These are phyloP conservation scores for Thelonectria rubi DNA, from an alignment of 2,329 filamentous ascomycete genomes.

Conservation along the genomic window DNA sequence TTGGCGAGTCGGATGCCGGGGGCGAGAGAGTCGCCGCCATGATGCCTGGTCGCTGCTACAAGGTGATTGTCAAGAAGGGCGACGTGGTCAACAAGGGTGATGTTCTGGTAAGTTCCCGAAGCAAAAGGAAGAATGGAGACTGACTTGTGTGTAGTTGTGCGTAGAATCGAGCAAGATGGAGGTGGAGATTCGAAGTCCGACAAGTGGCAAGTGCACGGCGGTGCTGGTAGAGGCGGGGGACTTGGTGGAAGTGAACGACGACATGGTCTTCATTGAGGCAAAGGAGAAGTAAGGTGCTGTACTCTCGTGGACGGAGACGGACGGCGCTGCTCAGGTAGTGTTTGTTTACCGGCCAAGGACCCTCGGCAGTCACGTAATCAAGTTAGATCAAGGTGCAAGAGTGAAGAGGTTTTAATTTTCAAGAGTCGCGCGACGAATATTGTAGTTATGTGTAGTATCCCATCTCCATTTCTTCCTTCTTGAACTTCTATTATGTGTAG, in stretches of 20 bases:
- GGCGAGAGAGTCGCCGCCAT: conserved; percentile 44
- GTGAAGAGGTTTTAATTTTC: no score
- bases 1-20: conserved; percentile 2
- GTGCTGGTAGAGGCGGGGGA: conserved; percentile 43
- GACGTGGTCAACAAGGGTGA: conserved; percentile 42
- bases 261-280: conserved; percentile 39
- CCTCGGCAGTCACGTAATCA: no score
- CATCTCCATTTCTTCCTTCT: no score
- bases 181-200: conserved; percentile 46
- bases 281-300: not conserved
- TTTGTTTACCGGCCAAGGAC: no score
- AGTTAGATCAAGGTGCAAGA: no score
- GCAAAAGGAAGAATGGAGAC: not conserved
- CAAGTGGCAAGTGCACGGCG: conserved; percentile 38
- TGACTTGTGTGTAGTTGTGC: conserved; percentile 37
- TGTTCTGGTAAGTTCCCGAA: conserved; percentile 37
- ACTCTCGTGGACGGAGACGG: not conserved
- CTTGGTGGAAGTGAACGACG: conserved; percentile 44
- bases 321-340: not conserved
- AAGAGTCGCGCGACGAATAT: no score
- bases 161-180: conserved; percentile 53
- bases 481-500: no score
- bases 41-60: conserved; percentile 49
- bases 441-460: no score
- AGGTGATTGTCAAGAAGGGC: conserved; percentile 41